These are phyloP conservation scores for Serendipita indica DNA, from an alignment of 768 basidiomycete species.

Conservation along the genomic window DNA sequence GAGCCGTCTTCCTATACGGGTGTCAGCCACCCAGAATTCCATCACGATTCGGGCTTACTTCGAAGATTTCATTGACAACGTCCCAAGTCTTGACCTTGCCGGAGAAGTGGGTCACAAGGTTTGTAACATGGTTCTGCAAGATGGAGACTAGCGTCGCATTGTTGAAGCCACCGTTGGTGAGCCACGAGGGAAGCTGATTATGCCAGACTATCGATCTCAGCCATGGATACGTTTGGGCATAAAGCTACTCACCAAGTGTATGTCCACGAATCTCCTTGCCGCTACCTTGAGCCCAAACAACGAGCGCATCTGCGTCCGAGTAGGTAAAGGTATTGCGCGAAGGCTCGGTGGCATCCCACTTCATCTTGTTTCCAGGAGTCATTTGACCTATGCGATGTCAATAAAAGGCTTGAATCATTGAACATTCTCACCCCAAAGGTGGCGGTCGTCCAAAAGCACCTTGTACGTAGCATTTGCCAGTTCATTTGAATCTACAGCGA, in stretches of 20 bases:
- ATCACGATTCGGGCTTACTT: conserved; percentile 19
- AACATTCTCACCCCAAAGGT: conserved; percentile 23
- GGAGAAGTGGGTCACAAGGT: conserved; percentile 37
- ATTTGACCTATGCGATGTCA: conserved; percentile 21
- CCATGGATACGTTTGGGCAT: not conserved
- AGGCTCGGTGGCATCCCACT: conserved; percentile 42
- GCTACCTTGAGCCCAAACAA: conserved; percentile 28
- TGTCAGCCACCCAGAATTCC: conserved; percentile 26
- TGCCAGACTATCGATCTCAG: conserved; percentile 30
- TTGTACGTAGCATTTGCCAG: conserved; percentile 31
- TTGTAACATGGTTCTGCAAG: conserved; percentile 34
- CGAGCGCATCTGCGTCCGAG: conserved; percentile 30
- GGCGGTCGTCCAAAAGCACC: conserved; percentile 26
- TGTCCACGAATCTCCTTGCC: conserved; percentile 34
- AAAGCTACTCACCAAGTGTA: not conserved
- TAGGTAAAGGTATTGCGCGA: conserved; percentile 34
- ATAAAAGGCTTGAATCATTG: not conserved
- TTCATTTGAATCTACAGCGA: conserved; percentile 36
- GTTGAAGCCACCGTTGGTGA: conserved; percentile 13
- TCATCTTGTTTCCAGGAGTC: conserved; percentile 40
- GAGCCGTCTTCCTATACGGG: conserved; percentile 22
- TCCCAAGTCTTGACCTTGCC: conserved; percentile 39
- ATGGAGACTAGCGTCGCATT: conserved; percentile 20
- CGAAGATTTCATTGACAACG: conserved; percentile 44
- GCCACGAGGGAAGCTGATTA: conserved; percentile 37